Conservation (phyloP, 1,284 basidiomycete genomes). For the Cryptococcus jaspeensis region DNA sequence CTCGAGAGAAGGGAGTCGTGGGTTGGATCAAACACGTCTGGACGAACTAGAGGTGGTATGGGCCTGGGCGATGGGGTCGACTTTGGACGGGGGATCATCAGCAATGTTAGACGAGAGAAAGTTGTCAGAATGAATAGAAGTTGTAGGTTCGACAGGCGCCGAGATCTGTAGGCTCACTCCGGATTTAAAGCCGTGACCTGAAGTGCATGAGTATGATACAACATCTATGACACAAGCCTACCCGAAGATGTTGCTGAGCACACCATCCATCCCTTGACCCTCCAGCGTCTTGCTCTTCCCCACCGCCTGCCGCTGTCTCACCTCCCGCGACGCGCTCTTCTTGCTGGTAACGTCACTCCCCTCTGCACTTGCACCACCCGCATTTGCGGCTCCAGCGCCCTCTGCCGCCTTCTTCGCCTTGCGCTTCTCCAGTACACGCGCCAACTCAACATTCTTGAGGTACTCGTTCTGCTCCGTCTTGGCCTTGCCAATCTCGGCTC, state of each 20-base stretch:
- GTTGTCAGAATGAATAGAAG: too few species aligned
- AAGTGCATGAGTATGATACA: background rate
- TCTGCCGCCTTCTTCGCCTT: constrained; percentile 61
- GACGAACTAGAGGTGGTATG: constrained; percentile 11
- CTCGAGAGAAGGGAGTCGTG: constrained; percentile 4
- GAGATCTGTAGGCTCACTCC: too few species aligned
- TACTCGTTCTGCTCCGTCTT: constrained; percentile 89
- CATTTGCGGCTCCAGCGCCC: background rate
- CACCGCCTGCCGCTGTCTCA: constrained; percentile 39
- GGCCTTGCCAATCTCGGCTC: constrained; percentile 86
- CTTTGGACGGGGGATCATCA: too few species aligned
- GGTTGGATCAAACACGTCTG: constrained; percentile 14
- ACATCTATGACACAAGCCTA: constrained; percentile 10
- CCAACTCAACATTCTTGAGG: constrained; percentile 90
- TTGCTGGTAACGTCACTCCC: constrained; percentile 3
- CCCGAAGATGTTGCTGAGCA: constrained; percentile 47
- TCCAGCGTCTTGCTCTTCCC: constrained; percentile 33
- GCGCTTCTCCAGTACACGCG: constrained; percentile 84
- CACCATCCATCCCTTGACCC: constrained; percentile 44
- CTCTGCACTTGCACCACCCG: constrained; percentile 4
- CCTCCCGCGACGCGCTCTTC: constrained; percentile 19
- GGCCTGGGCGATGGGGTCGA: too few species aligned
- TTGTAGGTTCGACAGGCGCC: too few species aligned
- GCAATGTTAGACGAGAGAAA: too few species aligned
- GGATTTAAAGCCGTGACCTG: too few species aligned